phyloP scores from a whole-genome alignment of 805 yeast genomes.

The Saturnispora saitoi region DNA sequence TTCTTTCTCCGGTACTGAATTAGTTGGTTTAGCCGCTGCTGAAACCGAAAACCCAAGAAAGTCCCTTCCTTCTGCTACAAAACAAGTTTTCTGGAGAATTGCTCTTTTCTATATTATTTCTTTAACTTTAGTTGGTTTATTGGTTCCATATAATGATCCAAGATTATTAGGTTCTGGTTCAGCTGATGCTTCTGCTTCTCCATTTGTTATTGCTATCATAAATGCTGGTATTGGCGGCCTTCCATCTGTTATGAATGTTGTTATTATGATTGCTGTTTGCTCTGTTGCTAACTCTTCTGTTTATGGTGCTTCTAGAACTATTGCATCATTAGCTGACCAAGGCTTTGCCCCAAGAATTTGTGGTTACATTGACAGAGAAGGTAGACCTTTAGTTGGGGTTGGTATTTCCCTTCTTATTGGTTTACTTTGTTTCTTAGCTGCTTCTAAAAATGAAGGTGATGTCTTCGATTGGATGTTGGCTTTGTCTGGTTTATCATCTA shows the following conservation, averaged over 20 bases:
- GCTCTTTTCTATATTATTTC: conserved; percentile 48
- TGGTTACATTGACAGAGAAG: conserved; percentile 62
- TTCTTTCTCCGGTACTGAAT: conserved; percentile 61
- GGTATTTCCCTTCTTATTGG: conserved; percentile 43
- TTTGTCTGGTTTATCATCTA: conserved; percentile 63
- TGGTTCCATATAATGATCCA: conserved; percentile 50
- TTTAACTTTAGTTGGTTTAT: conserved; percentile 45
- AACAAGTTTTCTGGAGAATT: conserved; percentile 59
- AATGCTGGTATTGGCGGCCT: conserved; percentile 51
- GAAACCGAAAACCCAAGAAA: conserved; percentile 56
- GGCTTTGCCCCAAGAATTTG: conserved; percentile 55
- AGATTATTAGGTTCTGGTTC: conserved; percentile 40
- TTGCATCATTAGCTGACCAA: conserved; percentile 59
- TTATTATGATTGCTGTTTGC: conserved; percentile 58
- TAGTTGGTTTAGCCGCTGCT: conserved; percentile 58
- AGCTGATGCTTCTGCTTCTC: conserved; percentile 52
- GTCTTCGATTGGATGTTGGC: conserved; percentile 70
- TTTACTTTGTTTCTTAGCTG: conserved; percentile 50
- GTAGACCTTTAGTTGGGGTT: conserved; percentile 72
- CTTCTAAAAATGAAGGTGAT: conserved; percentile 42
- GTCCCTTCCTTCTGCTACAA: conserved; percentile 54
- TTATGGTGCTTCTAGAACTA: conserved; percentile 62
- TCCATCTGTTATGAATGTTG: conserved; percentile 66
- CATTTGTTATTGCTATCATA: conserved; percentile 67
- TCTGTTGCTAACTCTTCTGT: conserved; percentile 71